These are phyloP conservation scores for Chlamydomonas sp. DNA, from an alignment of 139 green algal species.

Conservation along the genomic window DNA sequence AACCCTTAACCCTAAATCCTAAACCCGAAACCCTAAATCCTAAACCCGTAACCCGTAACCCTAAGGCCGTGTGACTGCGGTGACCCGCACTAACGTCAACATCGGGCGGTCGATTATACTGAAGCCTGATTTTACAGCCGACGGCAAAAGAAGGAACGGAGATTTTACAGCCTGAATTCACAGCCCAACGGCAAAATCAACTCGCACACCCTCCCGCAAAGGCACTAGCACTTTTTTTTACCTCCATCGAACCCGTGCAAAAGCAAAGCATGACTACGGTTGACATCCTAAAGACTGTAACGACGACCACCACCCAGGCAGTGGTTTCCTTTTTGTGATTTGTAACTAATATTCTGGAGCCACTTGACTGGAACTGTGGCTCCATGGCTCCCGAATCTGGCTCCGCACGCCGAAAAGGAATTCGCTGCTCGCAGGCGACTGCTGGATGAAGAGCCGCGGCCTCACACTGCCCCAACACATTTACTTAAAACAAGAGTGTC, in stretches of 20 bases:
- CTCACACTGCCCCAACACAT: neutral
- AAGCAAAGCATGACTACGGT: too few relatives aligned
- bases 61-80: slow-evolving; percentile 2
- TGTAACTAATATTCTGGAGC: too few relatives aligned
- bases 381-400: too few relatives aligned
- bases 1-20: neutral
- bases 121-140: neutral
- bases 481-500: neutral
- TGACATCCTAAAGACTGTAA: too few relatives aligned
- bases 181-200: too few relatives aligned
- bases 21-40: too few relatives aligned
- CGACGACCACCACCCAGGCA: neutral
- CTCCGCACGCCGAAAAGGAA: too few relatives aligned
- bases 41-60: neutral
- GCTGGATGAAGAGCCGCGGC: slow-evolving; percentile 40
- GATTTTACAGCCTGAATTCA: too few relatives aligned
- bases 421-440: slow-evolving; percentile 20
- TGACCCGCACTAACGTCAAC: slow-evolving; percentile 15
- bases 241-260: neutral
- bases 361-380: too few relatives aligned
- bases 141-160: neutral
- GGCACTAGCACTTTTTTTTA: neutral
- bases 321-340: neutral
- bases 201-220: too few relatives aligned
- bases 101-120: neutral